Base-by-base conservation (phyloP, 495 filamentous ascomycete genomes). In the Opeltia flavorubescens region DNA sequence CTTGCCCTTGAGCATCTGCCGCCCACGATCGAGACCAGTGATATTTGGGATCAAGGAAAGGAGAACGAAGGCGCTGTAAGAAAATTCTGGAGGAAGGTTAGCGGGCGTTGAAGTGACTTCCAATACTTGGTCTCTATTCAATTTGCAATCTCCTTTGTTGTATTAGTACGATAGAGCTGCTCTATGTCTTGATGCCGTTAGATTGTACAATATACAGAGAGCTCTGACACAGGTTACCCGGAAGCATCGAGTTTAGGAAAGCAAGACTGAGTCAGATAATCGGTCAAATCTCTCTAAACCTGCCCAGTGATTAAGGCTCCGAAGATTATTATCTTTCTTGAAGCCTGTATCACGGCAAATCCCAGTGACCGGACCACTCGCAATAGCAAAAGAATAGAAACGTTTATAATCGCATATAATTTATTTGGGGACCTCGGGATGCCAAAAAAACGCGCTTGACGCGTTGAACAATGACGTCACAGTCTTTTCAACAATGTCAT, bases 11-110 rank as follows among this genome's bases (percentile, higher is more conserved):
- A 72, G 27, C 64, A 70, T 29, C 55, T 82, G 30, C 63, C 70
- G 2, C 63, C 68, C 9, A 57, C 60, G 29, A 65, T 73, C 44
- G 63, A 72, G 53, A 62, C 59, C 43, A 54, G 52, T 33, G 60
- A 66, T 43, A 60, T 70, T 42, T 69, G 69, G 71, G 65, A 71
- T 23, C 55, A 55, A 12, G 54, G 61, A 26, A 48, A 61, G 17
- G 64, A 69, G 42, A 67, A 70, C 23, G 56, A 58, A 43, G 62
- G 65, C n/a, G 57, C 68, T 29, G 59, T 79, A 38, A 74, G 62
- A 58, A 75, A 70, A 52, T 63, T 80, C 51, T 79, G 75, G 77
- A 70, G 64, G 43, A 70, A 59, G 50, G 52, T 71, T 6, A 66
- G 51, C 47, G 53, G 53, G 23, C 49, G 50, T 35, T 41, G 11